Conservation (phyloP, 306 rosid genomes). For the Cucumis sativus region DNA sequence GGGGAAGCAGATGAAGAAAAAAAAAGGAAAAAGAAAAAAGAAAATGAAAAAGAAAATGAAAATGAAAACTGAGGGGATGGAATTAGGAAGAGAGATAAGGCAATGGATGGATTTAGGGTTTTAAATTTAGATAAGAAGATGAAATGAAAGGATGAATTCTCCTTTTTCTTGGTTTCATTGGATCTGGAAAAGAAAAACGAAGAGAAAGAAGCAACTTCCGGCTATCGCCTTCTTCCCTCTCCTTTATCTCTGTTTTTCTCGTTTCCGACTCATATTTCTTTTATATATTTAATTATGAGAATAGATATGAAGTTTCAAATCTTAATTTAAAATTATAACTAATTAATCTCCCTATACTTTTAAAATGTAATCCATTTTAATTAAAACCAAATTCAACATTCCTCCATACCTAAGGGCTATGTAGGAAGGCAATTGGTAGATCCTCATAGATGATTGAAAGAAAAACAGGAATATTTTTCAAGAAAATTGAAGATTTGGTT, state of each 20-base stretch:
- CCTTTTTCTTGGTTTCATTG: constrained; percentile 7
- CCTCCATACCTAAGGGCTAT: too few relatives aligned
- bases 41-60: neutral
- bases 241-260: neutral
- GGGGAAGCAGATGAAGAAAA: neutral
- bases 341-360: too few relatives aligned
- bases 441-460: too few relatives aligned
- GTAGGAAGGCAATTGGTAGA: too few relatives aligned
- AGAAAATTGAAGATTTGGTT: too few relatives aligned
- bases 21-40: neutral
- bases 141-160: neutral
- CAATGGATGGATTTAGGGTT: neutral
- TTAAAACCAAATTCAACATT: too few relatives aligned
- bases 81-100: neutral
- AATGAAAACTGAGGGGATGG: neutral
- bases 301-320: neutral
- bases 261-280: neutral
- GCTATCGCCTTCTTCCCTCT: neutral
- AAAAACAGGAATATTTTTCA: too few relatives aligned
- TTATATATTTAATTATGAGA: neutral
- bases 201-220: neutral
- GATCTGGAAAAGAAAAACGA: neutral
- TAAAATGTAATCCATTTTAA: too few relatives aligned
- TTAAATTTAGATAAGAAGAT: neutral
- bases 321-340: neutral